Percentiles rank a stretch among this genome's conserved stretches.
phyloP scores from a whole-genome alignment of 2,329 filamentous ascomycete species.

The Fusarium albidum region DNA sequence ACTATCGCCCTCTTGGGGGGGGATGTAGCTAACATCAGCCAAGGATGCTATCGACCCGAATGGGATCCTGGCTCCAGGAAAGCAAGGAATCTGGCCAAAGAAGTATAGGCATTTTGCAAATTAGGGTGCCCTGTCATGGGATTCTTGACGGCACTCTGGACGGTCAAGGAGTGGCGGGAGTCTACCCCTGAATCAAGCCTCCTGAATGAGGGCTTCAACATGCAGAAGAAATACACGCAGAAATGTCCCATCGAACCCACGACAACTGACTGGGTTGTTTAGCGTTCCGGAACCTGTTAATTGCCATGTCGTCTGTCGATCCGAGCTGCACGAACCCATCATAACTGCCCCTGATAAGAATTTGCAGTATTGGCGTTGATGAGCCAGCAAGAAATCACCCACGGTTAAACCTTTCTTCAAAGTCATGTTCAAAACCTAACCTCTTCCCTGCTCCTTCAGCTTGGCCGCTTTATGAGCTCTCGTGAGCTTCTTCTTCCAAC shows the following conservation, averaged over 20 bases:
- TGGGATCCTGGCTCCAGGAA: slow-evolving; percentile 8
- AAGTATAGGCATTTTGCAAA: too few relatives aligned
- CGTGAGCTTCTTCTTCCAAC: too few relatives aligned
- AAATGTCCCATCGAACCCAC: slow-evolving; percentile 9
- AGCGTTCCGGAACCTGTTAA: slow-evolving; percentile 22
- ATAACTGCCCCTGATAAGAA: not conserved
- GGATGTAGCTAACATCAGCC: not conserved
- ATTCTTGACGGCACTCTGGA: too few relatives aligned
- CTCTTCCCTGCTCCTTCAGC: too few relatives aligned
- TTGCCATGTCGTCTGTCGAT: slow-evolving; percentile 16
- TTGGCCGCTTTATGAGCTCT: too few relatives aligned
- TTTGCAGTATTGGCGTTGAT: not conserved
- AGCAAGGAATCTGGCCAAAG: slow-evolving; percentile 9
- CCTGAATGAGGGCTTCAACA: slow-evolving; percentile 12
- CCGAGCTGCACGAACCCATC: not conserved
- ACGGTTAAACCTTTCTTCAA: too few relatives aligned
- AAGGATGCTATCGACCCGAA: slow-evolving; percentile 7
- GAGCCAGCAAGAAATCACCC: too few relatives aligned
- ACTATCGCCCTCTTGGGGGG: not conserved
- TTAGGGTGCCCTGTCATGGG: too few relatives aligned
- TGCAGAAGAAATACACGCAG: not conserved
- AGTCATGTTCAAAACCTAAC: too few relatives aligned
- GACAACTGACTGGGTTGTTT: slow-evolving; percentile 18
- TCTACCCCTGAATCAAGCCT: too few relatives aligned
- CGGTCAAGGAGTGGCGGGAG: too few relatives aligned